Base-by-base conservation (phyloP, 169 alveolate species). In the Blepharisma undulans region DNA sequence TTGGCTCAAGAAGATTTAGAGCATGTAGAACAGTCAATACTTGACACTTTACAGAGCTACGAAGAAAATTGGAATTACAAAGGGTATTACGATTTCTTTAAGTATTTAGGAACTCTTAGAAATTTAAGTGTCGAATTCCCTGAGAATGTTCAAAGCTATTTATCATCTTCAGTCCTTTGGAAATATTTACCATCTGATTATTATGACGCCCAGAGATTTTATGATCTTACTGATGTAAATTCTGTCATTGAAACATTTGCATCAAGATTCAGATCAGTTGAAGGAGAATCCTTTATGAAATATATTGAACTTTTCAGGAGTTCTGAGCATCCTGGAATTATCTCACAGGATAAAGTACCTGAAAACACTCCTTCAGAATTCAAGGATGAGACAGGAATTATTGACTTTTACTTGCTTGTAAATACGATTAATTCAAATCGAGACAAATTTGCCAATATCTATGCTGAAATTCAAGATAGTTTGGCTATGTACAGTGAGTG, bases 11-110 rank as follows among this genome's bases (percentile, higher is more conserved):
- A 32, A 3, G 36, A 79, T n/a, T 22, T 79, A 29, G 36, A 27
- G 7, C 29, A 79, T n/a, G 7, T 79, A 10, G 87, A 33, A 4
- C 72, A 79, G 87, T 16, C 36, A 29, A 79, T 32, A 7, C 29
- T 30, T 30, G 66, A 32, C 82, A 79, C 19, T 25, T 29, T 74
- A 29, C 33, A 22, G 80, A 22, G 33, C 48, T 18, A 74, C 80
- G 80, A 74, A 74, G 80, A 74, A 74, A 74, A 74, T n/a, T 14
- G 14, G 25, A 79, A 79, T 33, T 79, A 25, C 76, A 79, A 79
- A 10, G 87, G 87, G 14, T 4, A 4, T 0, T 79, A 79, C 66
- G 87, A 79, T 33, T 79, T 79, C 61, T 79, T 79, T 76, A 79
- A 32, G 87, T 79, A 4, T 33, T 33, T 79, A 79, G 34, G 34